Conservation (phyloP, 2,329 filamentous ascomycete species). For the Westerdykella sp. region DNA sequence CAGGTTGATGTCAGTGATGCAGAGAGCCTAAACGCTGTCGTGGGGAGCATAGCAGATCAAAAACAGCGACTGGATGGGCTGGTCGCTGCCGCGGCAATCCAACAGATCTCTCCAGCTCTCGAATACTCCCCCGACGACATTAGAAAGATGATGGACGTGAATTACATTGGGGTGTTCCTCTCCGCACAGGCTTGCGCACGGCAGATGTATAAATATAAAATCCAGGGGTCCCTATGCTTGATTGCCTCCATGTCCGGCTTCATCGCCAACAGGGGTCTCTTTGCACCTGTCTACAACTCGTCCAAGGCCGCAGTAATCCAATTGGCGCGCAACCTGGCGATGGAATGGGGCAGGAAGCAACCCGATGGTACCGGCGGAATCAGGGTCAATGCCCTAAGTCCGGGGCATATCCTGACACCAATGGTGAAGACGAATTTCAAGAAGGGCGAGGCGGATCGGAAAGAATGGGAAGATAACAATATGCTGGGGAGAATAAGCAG, state of each 20-base stretch:
- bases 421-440: slow-evolving; percentile 78
- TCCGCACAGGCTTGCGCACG: slow-evolving; percentile 54
- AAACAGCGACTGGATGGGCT: slow-evolving; percentile 71
- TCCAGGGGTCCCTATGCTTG: slow-evolving; percentile 53
- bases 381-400: slow-evolving; percentile 71
- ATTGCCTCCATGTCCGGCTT: slow-evolving; percentile 58
- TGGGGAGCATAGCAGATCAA: slow-evolving; percentile 60
- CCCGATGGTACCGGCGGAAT: slow-evolving; percentile 56
- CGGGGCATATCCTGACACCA: slow-evolving; percentile 70
- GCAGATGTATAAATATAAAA: slow-evolving; percentile 54
- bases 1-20: slow-evolving; percentile 72
- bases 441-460: slow-evolving; percentile 56
- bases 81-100: slow-evolving; percentile 66
- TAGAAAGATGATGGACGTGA: slow-evolving; percentile 54
- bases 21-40: slow-evolving; percentile 56
- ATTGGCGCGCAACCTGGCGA: slow-evolving; percentile 60
- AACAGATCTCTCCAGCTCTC: slow-evolving; percentile 73
- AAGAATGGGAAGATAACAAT: slow-evolving; percentile 71
- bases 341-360: slow-evolving; percentile 53
- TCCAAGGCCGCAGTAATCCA: slow-evolving; percentile 70
- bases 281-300: slow-evolving; percentile 64
- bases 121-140: slow-evolving; percentile 61
- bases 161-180: slow-evolving; percentile 56
- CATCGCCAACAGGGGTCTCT: slow-evolving; percentile 55
- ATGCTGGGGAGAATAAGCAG: slow-evolving; percentile 56